Evolutionary conservation across 345 rosid species (phyloP), one percentile per base, ranked within the genome.

Genomic region (Anacardium occidentale): DNA sequence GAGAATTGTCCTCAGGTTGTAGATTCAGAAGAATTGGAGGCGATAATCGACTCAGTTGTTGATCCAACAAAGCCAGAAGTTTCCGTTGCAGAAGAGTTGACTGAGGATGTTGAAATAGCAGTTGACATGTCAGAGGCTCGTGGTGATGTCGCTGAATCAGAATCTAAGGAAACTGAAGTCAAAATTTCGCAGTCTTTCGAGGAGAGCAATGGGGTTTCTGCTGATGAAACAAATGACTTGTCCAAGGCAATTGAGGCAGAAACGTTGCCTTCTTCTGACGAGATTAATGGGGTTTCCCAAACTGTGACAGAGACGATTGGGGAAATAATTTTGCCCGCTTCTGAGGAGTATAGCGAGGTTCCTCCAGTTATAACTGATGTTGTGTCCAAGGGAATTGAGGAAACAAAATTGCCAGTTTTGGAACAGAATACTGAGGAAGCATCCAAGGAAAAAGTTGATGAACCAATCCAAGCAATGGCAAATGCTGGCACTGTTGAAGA

Each of bases 341-440:
- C 25, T 22, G 66, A 58, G 26, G 65, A 70, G 37, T 64, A 61
- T 53, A 13, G 7, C 15, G 51, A 5, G 48, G 56, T 53, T 59
- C 18, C 75, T 55, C 70, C 48, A 45, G 52, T 26, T 29, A 13
- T 18, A 24, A 7, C 62, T 29, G 80, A 73, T 13, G 73, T 24
- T 10, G 57, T 9, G 51, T 32, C 74, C 32, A 62, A 51, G 55
- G 78, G 26, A 50, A 68, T 22, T 7, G 71, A 79, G 45, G 72
- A 69, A 25, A 44, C 54, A 5, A 21, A 75, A 62, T 68, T 68
- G 70, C 62, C 77, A 52, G 71, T 45, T 61, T 67, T 66, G 25
- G 20, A 71, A 44, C 77, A 78, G 11, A 82, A 61, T 22, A 60
- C 50, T 0, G 87, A 54, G 4, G 84, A 81, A 29, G 66, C 90